Percentiles rank a stretch among this genome's conserved stretches.
Evolutionary conservation across 2,329 filamentous ascomycete genomes (phyloP).

Genomic region (Sclerotinia borealis): DNA sequence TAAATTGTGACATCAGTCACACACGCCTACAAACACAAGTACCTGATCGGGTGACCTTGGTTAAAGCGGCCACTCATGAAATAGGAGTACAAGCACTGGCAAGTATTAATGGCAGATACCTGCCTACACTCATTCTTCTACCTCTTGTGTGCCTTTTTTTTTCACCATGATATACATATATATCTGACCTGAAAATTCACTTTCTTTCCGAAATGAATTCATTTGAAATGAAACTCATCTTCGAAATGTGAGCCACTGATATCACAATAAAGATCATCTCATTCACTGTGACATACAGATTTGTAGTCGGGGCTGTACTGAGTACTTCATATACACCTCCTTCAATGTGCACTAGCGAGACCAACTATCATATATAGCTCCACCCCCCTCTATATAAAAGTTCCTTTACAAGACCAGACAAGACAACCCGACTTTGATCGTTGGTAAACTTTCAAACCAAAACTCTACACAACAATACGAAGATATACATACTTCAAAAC

Average conservation of each 20-base stretch:
- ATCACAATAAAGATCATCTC: neutral
- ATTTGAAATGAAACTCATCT: neutral
- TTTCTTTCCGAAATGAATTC: neutral
- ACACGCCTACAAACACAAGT: too few relatives aligned
- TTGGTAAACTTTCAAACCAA: neutral
- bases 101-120: too few relatives aligned
- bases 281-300: neutral
- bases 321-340: neutral
- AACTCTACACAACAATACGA: neutral
- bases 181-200: neutral
- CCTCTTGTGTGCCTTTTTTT: neutral
- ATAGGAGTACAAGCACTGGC: neutral
- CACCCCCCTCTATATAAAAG: neutral
- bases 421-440: neutral
- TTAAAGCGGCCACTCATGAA: neutral
- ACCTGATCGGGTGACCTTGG: neutral
- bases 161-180: too few relatives aligned
- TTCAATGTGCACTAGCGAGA: neutral
- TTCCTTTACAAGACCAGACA: neutral
- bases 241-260: neutral
- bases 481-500: neutral
- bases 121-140: neutral
- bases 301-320: neutral
- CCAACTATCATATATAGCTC: neutral
- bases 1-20: too few relatives aligned